Conservation (phyloP, 1,284 basidiomycete genomes). For the Sanguinoderma infundibulare region DNA sequence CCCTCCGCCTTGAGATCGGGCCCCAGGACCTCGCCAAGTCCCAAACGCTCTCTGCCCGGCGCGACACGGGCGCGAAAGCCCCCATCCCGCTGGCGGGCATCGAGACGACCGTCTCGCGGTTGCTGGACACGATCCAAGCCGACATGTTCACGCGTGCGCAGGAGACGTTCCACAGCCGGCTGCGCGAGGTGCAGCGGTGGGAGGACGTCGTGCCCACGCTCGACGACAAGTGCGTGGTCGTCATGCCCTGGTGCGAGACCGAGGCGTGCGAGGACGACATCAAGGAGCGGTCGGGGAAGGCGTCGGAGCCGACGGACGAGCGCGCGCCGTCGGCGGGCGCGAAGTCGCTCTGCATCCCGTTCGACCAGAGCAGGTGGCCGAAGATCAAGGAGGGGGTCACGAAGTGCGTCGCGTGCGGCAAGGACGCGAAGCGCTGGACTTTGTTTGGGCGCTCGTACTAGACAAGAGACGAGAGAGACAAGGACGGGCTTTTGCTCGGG, state of each 20-base stretch:
- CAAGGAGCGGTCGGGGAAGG: slow-evolving; percentile 89
- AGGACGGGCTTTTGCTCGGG: too few relatives aligned
- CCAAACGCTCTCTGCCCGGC: slow-evolving; percentile 85
- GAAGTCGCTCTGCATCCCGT: slow-evolving; percentile 97
- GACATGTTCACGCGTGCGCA: slow-evolving; percentile 90
- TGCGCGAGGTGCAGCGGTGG: slow-evolving; percentile 86
- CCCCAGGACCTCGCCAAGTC: slow-evolving; percentile 90
- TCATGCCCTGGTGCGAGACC: slow-evolving; percentile 96
- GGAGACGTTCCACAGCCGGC: slow-evolving; percentile 72
- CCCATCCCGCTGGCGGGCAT: slow-evolving; percentile 76
- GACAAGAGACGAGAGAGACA: too few relatives aligned
- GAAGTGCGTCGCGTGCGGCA: slow-evolving; percentile 85
- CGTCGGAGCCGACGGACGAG: slow-evolving; percentile 89
- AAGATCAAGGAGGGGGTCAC: slow-evolving; percentile 80
- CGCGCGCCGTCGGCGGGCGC: slow-evolving; percentile 98
- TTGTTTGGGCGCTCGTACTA: slow-evolving; percentile 70
- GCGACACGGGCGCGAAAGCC: slow-evolving; percentile 85
- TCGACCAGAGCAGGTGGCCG: slow-evolving; percentile 86
- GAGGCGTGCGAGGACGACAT: slow-evolving; percentile 97
- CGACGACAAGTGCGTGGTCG: slow-evolving; percentile 88
- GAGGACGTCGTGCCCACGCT: slow-evolving; percentile 90
- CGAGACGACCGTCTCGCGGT: slow-evolving; percentile 56
- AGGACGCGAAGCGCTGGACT: slow-evolving; percentile 90
- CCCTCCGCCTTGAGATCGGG: slow-evolving; percentile 95
- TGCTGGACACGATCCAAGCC: slow-evolving; percentile 87